Evolutionary conservation across 2,329 filamentous ascomycete species (phyloP).

Genomic region (Lachnellula arida): DNA sequence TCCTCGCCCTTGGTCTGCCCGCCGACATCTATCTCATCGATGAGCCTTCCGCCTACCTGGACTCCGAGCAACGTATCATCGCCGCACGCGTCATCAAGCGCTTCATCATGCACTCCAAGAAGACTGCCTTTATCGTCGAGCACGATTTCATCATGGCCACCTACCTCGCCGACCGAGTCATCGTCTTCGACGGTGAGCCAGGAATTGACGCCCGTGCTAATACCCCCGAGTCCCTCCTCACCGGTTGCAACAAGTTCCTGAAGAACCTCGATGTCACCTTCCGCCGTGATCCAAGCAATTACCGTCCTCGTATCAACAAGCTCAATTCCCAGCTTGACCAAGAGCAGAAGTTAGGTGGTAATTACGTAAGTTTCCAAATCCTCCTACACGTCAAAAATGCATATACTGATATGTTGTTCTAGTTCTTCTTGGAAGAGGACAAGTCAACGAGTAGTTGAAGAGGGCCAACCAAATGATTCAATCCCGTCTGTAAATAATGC

Average conservation of each 20-base stretch:
- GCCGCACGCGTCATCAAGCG: slow-evolving; percentile 97
- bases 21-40: slow-evolving; percentile 99
- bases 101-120: slow-evolving; percentile 99
- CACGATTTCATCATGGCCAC: slow-evolving; percentile 99
- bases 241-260: slow-evolving; percentile 90
- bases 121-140: slow-evolving; percentile 98
- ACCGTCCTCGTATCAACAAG: slow-evolving; percentile 98
- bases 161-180: slow-evolving; percentile 81
- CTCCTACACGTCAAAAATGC: not conserved
- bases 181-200: slow-evolving; percentile 94
- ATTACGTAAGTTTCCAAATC: slow-evolving; percentile 63
- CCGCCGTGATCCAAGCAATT: slow-evolving; percentile 94
- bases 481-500: slow-evolving; percentile 23
- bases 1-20: slow-evolving; percentile 89
- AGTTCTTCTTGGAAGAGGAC: slow-evolving; percentile 94
- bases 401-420: slow-evolving; percentile 4
- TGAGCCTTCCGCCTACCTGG: slow-evolving; percentile 94
- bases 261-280: slow-evolving; percentile 98
- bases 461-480: slow-evolving; percentile 50
- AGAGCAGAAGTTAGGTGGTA: slow-evolving; percentile 90
- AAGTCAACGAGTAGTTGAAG: slow-evolving; percentile 51
- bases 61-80: slow-evolving; percentile 98
- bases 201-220: slow-evolving; percentile 86
- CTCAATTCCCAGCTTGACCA: slow-evolving; percentile 91
- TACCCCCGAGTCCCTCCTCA: slow-evolving; percentile 83